These are phyloP conservation scores for Chlorella sorokiniana DNA, from an alignment of 139 green algal genomes.

Conservation along the genomic window DNA sequence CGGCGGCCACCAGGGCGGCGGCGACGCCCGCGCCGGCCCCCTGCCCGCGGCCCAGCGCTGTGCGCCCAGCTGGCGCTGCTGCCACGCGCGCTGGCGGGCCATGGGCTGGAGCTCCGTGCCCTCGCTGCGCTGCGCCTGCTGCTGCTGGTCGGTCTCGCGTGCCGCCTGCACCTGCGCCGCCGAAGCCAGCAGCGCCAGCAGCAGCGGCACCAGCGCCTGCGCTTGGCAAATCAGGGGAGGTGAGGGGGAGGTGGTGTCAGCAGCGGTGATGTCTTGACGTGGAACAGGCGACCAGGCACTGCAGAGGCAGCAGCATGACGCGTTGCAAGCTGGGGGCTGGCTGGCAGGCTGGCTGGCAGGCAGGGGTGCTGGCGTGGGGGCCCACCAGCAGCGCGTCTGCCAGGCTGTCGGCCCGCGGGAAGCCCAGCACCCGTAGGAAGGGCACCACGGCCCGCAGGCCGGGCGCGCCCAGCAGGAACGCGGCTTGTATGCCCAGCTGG, in stretches of 20 bases:
- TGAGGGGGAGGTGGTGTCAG: too few species aligned
- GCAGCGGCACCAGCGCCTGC: constrained; percentile 10
- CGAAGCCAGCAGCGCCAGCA: constrained; percentile 16
- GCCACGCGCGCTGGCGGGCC: neutral
- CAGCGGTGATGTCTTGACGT: too few species aligned
- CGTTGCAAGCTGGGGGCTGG: neutral
- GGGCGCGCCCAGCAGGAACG: neutral
- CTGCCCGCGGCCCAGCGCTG: neutral
- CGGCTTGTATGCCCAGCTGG: constrained; percentile 17
- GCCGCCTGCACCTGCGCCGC: constrained; percentile 10
- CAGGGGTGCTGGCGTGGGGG: too few species aligned
- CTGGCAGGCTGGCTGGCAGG: too few species aligned
- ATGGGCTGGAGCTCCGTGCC: constrained; percentile 13
- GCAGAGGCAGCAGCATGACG: too few species aligned
- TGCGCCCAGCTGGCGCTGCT: neutral
- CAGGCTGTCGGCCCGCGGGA: neutral
- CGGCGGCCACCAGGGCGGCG: neutral
- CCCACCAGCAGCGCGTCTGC: constrained; percentile 3
- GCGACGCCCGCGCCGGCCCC: constrained; percentile 6
- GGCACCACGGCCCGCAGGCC: neutral
- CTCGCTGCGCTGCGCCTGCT: neutral
- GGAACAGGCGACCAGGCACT: too few species aligned
- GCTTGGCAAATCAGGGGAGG: too few species aligned
- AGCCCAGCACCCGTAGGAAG: neutral
- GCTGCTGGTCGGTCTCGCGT: neutral